A percentile compares a stretch with the other conserved stretches of the same genome.
Conservation (phyloP, 1,284 basidiomycete species). For the Pseudozyma hubeiensis region DNA sequence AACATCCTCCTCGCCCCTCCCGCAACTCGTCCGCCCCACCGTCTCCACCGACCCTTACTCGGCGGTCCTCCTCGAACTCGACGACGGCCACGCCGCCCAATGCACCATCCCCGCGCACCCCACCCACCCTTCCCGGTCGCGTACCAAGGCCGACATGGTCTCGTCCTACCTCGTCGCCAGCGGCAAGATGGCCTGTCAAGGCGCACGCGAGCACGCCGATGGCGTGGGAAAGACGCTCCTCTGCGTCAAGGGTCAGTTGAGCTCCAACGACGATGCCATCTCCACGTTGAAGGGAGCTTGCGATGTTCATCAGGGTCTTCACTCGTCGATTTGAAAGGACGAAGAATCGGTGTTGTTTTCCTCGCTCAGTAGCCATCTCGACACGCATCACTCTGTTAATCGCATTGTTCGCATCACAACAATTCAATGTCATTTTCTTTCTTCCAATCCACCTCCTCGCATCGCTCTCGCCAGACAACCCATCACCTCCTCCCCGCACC, state of each 20-base stretch:
- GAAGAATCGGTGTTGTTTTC: too few relatives aligned
- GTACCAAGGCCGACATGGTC: conserved; percentile 14
- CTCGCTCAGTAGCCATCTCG: too few relatives aligned
- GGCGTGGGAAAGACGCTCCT: conserved; percentile 2
- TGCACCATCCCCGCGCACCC: conserved; percentile 9
- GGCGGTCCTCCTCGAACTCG: conserved; percentile 16
- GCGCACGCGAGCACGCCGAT: not conserved
- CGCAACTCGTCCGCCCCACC: not conserved
- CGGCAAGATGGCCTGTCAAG: conserved; percentile 13
- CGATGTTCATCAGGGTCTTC: not conserved
- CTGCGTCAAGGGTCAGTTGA: conserved; percentile 19
- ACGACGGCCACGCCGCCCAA: not conserved
- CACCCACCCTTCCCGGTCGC: not conserved
- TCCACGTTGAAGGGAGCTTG: conserved; percentile 13
- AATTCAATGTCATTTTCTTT: too few relatives aligned
- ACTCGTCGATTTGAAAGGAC: not conserved
- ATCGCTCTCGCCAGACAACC: too few relatives aligned
- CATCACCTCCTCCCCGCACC: not conserved
- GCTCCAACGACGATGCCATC: not conserved
- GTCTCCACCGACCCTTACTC: not conserved
- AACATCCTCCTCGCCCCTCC: not conserved
- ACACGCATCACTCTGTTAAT: too few relatives aligned
- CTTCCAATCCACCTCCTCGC: too few relatives aligned
- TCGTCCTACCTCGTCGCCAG: conserved; percentile 22
- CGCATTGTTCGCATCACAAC: too few relatives aligned